Evolutionary conservation across 2,329 filamentous ascomycete genomes (phyloP).

Genomic region (Sarocladium kiliense): DNA sequence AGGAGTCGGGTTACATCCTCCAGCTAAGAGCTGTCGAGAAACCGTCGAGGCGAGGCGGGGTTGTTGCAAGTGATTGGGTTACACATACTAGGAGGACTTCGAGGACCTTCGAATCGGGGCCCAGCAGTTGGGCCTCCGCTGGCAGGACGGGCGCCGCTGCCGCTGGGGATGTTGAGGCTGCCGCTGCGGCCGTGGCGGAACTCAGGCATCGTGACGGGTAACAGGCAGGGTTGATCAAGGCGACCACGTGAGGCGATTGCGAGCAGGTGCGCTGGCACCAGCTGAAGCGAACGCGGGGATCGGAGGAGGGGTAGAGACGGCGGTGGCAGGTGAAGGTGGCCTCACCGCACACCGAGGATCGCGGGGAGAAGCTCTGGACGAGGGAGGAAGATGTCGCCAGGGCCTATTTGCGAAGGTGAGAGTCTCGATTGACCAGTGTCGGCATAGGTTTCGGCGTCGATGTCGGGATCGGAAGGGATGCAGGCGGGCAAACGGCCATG

Average conservation of each 20-base stretch:
- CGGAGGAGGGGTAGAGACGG: background rate
- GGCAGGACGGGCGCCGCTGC: conserved; percentile 20
- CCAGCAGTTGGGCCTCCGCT: conserved; percentile 21
- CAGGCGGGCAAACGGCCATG: conserved; percentile 1
- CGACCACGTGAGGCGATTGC: background rate
- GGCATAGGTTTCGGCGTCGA: background rate
- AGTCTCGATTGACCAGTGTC: background rate
- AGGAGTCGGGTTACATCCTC: too few relatives aligned
- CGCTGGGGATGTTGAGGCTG: conserved; percentile 48
- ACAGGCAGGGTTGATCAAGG: background rate
- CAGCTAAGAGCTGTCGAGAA: background rate
- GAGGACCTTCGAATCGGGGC: conserved; percentile 51
- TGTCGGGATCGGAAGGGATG: background rate
- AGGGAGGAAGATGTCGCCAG: background rate
- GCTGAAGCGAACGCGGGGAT: background rate
- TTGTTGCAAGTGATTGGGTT: conserved; percentile 3
- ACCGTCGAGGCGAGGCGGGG: too few relatives aligned
- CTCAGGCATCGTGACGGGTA: conserved; percentile 36
- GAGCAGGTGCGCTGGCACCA: background rate
- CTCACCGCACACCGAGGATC: conserved; percentile 6
- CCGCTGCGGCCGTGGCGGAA: conserved; percentile 53
- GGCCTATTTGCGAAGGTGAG: background rate
- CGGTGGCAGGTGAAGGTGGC: background rate
- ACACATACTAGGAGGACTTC: conserved; percentile 59
- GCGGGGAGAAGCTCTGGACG: background rate